A percentile compares a stretch with the other conserved stretches of the same genome.
These are phyloP conservation scores for Aureobasidium sp. DNA, from an alignment of 2,329 filamentous ascomycete genomes.

Conservation along the genomic window DNA sequence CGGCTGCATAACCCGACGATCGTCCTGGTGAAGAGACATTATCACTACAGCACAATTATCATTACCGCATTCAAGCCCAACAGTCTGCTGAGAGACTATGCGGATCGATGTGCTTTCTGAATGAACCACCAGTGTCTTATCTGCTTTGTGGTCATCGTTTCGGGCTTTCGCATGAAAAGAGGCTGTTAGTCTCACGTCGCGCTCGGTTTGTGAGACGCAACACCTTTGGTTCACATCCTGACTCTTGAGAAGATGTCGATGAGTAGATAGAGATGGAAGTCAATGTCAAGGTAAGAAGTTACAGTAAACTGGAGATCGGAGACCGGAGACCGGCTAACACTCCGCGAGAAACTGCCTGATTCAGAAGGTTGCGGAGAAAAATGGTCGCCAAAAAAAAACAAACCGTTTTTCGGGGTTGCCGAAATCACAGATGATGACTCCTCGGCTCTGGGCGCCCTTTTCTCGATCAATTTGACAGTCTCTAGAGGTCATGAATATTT, in stretches of 20 bases:
- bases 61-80: no score
- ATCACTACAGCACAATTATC: background rate
- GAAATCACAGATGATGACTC: slow-evolving; percentile 2
- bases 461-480: background rate
- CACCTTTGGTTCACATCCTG: no score
- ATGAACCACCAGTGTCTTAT: no score
- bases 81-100: no score
- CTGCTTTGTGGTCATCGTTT: no score
- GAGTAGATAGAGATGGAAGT: background rate
- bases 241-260: background rate
- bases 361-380: background rate
- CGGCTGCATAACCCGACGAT: background rate
- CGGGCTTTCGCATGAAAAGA: no score
- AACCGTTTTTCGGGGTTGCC: background rate
- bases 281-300: no score
- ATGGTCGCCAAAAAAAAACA: background rate
- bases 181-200: no score
- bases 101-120: no score
- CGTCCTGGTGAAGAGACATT: background rate
- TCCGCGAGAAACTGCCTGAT: background rate
- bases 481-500: background rate
- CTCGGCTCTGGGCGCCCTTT: background rate
- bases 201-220: no score
- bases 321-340: background rate
- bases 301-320: no score